Evolutionary conservation across 2,329 filamentous ascomycete species (phyloP).

Genomic region (Hymenoscyphus infarciens): DNA sequence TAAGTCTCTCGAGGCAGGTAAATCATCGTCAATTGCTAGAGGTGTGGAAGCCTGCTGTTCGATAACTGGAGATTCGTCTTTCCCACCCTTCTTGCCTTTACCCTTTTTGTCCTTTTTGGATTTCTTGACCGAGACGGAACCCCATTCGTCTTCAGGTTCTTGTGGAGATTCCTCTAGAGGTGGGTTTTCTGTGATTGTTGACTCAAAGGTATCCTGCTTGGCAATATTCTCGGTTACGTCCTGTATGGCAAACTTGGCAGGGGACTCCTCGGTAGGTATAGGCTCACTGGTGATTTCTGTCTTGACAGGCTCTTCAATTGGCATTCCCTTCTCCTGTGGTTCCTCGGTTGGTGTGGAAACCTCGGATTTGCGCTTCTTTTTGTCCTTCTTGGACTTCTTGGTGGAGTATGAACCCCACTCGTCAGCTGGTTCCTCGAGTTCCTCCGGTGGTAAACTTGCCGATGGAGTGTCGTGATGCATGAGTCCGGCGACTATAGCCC

Average conservation of each 20-base stretch:
- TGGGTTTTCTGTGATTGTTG: not conserved
- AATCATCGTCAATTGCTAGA: not conserved
- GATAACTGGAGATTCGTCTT: not conserved
- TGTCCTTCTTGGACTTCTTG: conserved; percentile 30
- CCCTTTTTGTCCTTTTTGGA: conserved; percentile 14
- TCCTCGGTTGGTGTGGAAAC: conserved; percentile 5
- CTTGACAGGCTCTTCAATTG: conserved; percentile 11
- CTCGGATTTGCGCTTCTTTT: conserved; percentile 26
- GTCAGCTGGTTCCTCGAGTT: conserved; percentile 1
- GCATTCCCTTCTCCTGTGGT: not conserved
- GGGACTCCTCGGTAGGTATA: not conserved
- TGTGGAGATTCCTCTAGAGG: not conserved
- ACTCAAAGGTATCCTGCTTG: not conserved
- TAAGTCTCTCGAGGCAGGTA: not conserved
- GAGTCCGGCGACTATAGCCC: too few relatives aligned
- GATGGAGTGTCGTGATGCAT: not conserved
- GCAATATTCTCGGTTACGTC: not conserved
- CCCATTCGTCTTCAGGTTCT: conserved; percentile 4
- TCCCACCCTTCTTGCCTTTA: not conserved
- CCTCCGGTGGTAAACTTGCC: not conserved
- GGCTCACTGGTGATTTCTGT: conserved; percentile 4
- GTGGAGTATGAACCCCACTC: conserved; percentile 9
- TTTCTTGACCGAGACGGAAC: conserved; percentile 8
- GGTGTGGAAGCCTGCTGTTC: not conserved
- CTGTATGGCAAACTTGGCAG: not conserved